Conservation (phyloP, 306 rosid species). For the Cicer chorassanicum region DNA sequence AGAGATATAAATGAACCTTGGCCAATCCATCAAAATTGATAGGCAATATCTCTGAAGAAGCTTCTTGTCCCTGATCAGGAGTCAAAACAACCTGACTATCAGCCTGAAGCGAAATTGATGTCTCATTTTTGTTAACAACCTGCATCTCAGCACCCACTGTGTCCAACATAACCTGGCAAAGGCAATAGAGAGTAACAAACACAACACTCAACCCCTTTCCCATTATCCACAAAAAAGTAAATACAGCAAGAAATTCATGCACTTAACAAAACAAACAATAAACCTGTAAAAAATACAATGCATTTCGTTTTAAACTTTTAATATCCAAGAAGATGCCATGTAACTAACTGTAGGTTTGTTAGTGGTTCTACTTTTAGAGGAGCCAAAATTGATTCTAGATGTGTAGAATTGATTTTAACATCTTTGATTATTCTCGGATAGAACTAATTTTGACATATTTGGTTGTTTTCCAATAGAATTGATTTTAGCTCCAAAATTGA, state of each 20-base stretch:
- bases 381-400: no score
- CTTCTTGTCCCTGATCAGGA: slow-evolving; percentile 78
- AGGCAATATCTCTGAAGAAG: slow-evolving; percentile 79
- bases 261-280: background rate
- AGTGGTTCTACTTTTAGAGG: no score
- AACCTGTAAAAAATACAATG: slow-evolving; percentile 30
- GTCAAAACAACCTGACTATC: slow-evolving; percentile 70
- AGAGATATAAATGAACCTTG: slow-evolving; percentile 56
- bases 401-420: no score
- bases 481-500: no score
- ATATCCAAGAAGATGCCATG: background rate
- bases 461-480: no score
- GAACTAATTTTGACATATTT: no score
- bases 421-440: no score
- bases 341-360: background rate
- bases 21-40: slow-evolving; percentile 84
- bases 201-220: slow-evolving; percentile 20
- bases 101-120: slow-evolving; percentile 64
- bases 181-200: slow-evolving; percentile 15
- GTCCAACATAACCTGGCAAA: slow-evolving; percentile 80
- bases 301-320: background rate
- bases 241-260: background rate
- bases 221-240: background rate
- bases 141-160: slow-evolving; percentile 91
- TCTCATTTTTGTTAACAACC: slow-evolving; percentile 74